Evolutionary conservation across 176 grass and related monocot genomes (phyloP), one percentile per base, ranked within the genome.

Genomic region (Alloteropsis semialata): DNA sequence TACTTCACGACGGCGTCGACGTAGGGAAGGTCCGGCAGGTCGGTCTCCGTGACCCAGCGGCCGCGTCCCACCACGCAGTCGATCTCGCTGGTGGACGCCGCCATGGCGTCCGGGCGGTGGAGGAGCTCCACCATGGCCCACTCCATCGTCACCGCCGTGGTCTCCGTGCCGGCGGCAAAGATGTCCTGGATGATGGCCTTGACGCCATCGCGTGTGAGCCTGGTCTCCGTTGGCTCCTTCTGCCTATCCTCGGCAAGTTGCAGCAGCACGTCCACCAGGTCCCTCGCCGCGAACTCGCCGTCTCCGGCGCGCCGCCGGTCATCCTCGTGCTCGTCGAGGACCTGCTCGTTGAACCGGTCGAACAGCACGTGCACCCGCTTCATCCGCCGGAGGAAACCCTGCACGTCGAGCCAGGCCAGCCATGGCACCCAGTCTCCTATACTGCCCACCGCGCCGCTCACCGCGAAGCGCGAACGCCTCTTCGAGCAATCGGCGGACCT

Each of bases 71-170:
- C 53, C 16, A 85, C 85, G 22, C 78, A 77, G 72, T 93, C 85
- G 2, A 90, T 65, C 82, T 93, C 91, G 17, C 54, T 84, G 41
- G 81, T 46, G 75, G 88, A 65, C 71, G 86, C 64, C 10, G 66
- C 18, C 14, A 78, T 7, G 56, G 81, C 37, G n/a, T 59, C 81
- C 0, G 81, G 88, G 1, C 41, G 38, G 19, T 25, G 82, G 49
- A 90, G 67, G 69, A 93, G 91, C 84, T 93, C 91, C 37, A 77
- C 55, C 74, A 93, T 78, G 16, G 81, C 65, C 91, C 91, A 93
- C 59, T 93, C 91, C 76, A 93, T 32, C 11, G 88, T 82, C 56
- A 69, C 81, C 24, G 85, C 81, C 13, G 65, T 58, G 41, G 57
- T 93, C 57, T 93, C 91, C 1, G 88, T 93, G 30, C 85, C 81